Evolutionary conservation across 371 early-diverging fungal genomes (phyloP).

Genomic region (Mortierella polycephala): DNA sequence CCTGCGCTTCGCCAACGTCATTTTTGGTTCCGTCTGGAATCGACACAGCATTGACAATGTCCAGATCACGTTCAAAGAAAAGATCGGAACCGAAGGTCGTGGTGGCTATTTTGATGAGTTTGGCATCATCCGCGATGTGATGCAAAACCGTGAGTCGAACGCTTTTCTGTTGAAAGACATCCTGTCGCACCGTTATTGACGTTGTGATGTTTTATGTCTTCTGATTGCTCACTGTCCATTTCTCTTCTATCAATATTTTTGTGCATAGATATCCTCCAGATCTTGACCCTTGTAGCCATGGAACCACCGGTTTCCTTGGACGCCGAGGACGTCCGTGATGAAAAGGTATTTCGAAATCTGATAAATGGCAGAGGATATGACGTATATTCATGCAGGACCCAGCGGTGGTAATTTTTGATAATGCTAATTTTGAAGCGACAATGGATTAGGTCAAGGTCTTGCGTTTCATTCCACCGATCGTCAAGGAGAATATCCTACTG

Average conservation of each 20-base stretch:
- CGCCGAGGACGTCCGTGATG: constrained; percentile 93
- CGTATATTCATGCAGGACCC: too few species aligned
- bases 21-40: constrained; percentile 95
- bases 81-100: constrained; percentile 97
- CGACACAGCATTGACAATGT: constrained; percentile 90
- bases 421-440: background rate
- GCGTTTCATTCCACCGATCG: constrained; percentile 82
- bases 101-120: constrained; percentile 99
- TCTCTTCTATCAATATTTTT: background rate
- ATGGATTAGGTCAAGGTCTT: constrained; percentile 81
- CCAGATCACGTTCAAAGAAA: constrained; percentile 99
- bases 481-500: constrained; percentile 80
- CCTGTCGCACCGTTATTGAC: too few species aligned
- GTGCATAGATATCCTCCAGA: constrained; percentile 84
- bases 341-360: constrained; percentile 68
- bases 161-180: background rate
- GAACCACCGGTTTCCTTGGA: constrained; percentile 88
- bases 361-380: background rate
- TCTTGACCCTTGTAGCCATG: constrained; percentile 93
- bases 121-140: constrained; percentile 99
- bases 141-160: constrained; percentile 92
- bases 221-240: background rate
- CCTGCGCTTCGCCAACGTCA: constrained; percentile 93
- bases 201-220: background rate
- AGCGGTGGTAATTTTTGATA: background rate